Conservation (phyloP, 345 rosid genomes). For the Citrus reticulata region DNA sequence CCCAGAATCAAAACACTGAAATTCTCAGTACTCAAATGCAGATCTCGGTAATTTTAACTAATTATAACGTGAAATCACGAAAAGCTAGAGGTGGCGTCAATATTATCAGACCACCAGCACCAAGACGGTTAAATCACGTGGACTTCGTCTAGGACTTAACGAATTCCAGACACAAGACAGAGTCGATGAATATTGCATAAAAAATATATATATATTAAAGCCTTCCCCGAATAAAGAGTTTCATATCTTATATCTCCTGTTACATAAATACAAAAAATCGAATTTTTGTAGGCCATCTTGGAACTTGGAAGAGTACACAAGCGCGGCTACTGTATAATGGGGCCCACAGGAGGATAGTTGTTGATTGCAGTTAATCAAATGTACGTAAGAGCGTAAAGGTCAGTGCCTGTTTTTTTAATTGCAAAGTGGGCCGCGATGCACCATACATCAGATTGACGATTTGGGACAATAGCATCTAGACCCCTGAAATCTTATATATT, state of each 20-base stretch:
- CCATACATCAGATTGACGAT: too few relatives aligned
- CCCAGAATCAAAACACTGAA: slow-evolving; percentile 4
- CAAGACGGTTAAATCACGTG: slow-evolving; percentile 40
- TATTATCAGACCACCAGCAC: slow-evolving; percentile 25
- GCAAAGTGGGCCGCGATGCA: too few relatives aligned
- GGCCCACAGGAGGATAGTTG: neutral
- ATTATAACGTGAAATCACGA: neutral
- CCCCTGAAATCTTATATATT: too few relatives aligned
- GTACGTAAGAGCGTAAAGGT: too few relatives aligned
- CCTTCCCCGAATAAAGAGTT: neutral
- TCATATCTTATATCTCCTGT: neutral
- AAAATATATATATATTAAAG: neutral
- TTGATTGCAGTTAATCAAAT: neutral
- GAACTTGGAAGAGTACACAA: neutral
- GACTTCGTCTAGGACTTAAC: slow-evolving; percentile 13
- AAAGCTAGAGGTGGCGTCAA: slow-evolving; percentile 18
- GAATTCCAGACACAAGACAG: slow-evolving; percentile 13
- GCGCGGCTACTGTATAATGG: neutral
- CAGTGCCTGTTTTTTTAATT: too few relatives aligned
- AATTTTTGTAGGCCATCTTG: too few relatives aligned
- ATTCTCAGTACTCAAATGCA: neutral
- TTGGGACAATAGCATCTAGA: too few relatives aligned
- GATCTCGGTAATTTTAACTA: slow-evolving; percentile 12
- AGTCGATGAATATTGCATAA: neutral
- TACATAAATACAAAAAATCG: neutral